A percentile compares a stretch with the other conserved stretches of the same genome.
Conservation (phyloP, 805 yeast genomes). For the Candida endomychidarum region DNA sequence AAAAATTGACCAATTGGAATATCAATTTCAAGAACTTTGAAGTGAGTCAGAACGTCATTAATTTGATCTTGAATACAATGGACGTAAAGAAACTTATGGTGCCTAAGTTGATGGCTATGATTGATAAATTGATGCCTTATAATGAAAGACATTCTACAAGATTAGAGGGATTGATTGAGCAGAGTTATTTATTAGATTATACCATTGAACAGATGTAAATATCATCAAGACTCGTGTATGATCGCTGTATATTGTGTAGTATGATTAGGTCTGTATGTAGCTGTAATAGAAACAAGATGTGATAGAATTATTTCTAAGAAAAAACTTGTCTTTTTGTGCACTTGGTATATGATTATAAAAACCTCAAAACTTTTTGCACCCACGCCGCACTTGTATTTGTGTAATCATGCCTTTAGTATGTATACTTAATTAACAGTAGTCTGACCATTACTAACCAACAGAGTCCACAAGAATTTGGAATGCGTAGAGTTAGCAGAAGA, state of each 20-base stretch:
- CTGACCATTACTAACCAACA: constrained; percentile 6
- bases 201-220: constrained; percentile 72
- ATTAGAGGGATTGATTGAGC: constrained; percentile 77
- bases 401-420: constrained; percentile 10
- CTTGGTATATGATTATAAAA: too few species aligned
- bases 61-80: constrained; percentile 58
- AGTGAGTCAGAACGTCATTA: constrained; percentile 75
- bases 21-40: constrained; percentile 79
- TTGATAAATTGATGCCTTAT: constrained; percentile 84
- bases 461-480: constrained; percentile 10
- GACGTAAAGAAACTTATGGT: constrained; percentile 56
- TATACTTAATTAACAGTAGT: background rate
- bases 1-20: constrained; percentile 92
- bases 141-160: constrained; percentile 81
- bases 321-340: too few species aligned
- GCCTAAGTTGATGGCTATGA: constrained; percentile 62
- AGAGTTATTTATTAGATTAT: constrained; percentile 82
- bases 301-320: too few species aligned
- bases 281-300: too few species aligned
- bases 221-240: too few species aligned
- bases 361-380: too few species aligned
- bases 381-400: constrained; percentile 1
- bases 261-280: too few species aligned
- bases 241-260: too few species aligned
- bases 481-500: constrained; percentile 12